Evolutionary conservation across 192 early-diverging fungal genomes (phyloP).

Genomic region (Coemansia pectinata): DNA sequence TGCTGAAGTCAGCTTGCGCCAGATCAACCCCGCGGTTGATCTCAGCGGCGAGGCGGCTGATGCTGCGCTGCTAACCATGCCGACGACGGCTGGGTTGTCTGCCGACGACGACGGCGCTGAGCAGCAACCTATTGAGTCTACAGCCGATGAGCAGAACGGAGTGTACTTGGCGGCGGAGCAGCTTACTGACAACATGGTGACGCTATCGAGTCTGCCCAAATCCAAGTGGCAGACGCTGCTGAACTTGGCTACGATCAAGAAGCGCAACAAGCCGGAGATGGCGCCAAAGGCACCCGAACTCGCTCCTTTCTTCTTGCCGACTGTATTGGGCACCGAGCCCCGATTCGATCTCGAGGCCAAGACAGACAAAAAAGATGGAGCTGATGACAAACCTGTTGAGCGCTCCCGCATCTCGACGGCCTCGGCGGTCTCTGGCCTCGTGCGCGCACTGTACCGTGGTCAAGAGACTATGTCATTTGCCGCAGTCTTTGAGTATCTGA

Average conservation of each 20-base stretch:
- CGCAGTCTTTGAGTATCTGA: slow-evolving; percentile 69
- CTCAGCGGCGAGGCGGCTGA: neutral
- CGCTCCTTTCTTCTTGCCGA: slow-evolving; percentile 93
- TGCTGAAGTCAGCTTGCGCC: slow-evolving; percentile 66
- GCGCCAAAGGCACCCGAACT: slow-evolving; percentile 87
- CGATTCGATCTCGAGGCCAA: slow-evolving; percentile 60
- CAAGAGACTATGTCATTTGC: slow-evolving; percentile 36
- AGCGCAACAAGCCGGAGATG: slow-evolving; percentile 87
- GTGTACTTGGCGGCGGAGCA: slow-evolving; percentile 57
- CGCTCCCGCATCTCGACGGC: slow-evolving; percentile 54
- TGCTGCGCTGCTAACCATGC: slow-evolving; percentile 58
- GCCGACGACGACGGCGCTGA: slow-evolving; percentile 58
- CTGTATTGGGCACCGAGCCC: slow-evolving; percentile 68
- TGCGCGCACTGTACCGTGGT: slow-evolving; percentile 52
- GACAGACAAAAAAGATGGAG: slow-evolving; percentile 33
- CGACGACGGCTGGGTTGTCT: slow-evolving; percentile 56
- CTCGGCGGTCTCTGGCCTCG: slow-evolving; percentile 63
- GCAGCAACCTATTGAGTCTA: neutral
- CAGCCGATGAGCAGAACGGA: slow-evolving; percentile 7
- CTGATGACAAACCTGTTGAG: slow-evolving; percentile 53
- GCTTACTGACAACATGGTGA: slow-evolving; percentile 83
- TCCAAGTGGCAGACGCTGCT: slow-evolving; percentile 91
- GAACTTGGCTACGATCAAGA: slow-evolving; percentile 87
- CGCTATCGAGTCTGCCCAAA: slow-evolving; percentile 75
- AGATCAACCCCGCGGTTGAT: slow-evolving; percentile 46